Evolutionary conservation across 129 eudicot species (phyloP).

Genomic region (Helianthus annuus): HanXRQr2.0-SUNRISE NC_035436.2:164766079-164766578

Average conservation of each 20-base stretch:
- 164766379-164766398: too few relatives aligned
- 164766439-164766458: too few relatives aligned
- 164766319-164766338: background rate
- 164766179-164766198: slow-evolving; percentile 12
- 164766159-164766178: slow-evolving; percentile 64
- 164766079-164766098: background rate
- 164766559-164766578: slow-evolving; percentile 85
- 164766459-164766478: too few relatives aligned
- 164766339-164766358: too few relatives aligned
- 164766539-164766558: slow-evolving; percentile 83
- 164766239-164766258: background rate
- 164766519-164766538: slow-evolving; percentile 72
- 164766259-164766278: background rate
- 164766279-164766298: background rate
- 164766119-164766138: slow-evolving; percentile 60
- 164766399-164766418: too few relatives aligned
- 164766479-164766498: background rate
- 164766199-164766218: background rate
- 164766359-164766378: too few relatives aligned
- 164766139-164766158: slow-evolving; percentile 77
- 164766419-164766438: too few relatives aligned
- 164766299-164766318: background rate
- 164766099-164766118: slow-evolving; percentile 74
- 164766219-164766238: background rate
- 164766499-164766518: background rate